Evolutionary conservation across 352 stramenopile genomes (phyloP), one percentile per base, ranked within the genome.

Genomic region (Phytopythium litorale): DNA sequence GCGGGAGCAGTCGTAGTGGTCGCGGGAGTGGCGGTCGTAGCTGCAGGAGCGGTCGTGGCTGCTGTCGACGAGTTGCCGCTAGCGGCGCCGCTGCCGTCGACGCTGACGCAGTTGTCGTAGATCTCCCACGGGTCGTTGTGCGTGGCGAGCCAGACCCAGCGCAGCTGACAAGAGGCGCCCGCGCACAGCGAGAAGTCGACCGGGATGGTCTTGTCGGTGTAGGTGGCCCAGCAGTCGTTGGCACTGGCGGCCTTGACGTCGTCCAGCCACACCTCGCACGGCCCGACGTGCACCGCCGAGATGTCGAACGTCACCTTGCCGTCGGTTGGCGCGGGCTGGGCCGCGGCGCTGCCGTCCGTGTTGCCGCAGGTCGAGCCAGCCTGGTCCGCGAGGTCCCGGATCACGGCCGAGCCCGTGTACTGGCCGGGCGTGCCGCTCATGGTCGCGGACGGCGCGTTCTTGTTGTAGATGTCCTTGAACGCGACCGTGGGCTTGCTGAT

Each of bases 231-330:
- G 58, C 71, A 84, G 21, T 79, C 48, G 45, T 62, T 61, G 33
- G 66, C 73, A 23, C 69, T 75, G 50, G 63, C 64, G 21, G 70
- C 67, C 58, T 65, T 70, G 6, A 21, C 56, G 62, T 75, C 56
- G 60, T 73, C 67, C n/a, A 78, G 62, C 72, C 72, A 84, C 15
- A 84, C 50, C 58, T 84, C 76, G 38, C 76, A 84, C 23, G 73
- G 71, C 5, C 70, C 76, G 33, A 81, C 75, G 60, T 76, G 69
- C 49, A 63, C 42, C 18, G 64, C 72, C 18, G 58, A 75, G 56
- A 77, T 73, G 53, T 71, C 62, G 28, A 80, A 69, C 28, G 46
- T 58, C 38, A 70, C 60, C 25, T 62, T 16, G 21, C 56, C 64
- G 30, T 68, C 66, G 13, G 62, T 45, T 13, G 72, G 70, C 42